These are phyloP conservation scores for Triglochin maritima DNA, from an alignment of 106 monocot species.

Conservation along the genomic window DNA sequence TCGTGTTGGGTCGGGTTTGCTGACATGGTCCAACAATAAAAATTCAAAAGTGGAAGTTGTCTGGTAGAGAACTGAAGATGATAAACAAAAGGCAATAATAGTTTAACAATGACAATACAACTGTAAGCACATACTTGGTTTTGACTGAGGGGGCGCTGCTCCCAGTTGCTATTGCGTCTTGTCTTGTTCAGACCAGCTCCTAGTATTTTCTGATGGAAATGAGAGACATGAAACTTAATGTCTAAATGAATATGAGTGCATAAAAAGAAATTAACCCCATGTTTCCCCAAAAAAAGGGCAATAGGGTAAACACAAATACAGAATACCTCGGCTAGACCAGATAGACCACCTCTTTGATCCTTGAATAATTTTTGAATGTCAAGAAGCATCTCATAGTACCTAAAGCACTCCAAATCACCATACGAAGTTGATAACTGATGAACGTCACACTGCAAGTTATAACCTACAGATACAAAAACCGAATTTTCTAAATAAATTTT, in stretches of 20 bases:
- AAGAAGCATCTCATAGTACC: conserved; percentile 81
- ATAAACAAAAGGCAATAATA: not conserved
- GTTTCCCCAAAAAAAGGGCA: not conserved
- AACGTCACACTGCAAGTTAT: conserved; percentile 94
- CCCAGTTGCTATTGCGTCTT: conserved; percentile 96
- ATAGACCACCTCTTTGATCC: conserved; percentile 63
- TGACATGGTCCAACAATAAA: no score
- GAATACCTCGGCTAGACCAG: conserved; percentile 75
- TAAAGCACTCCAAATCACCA: conserved; percentile 80
- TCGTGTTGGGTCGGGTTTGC: no score
- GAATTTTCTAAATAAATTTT: no score
- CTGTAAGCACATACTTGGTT: conserved; percentile 48
- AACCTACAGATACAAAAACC: conserved; percentile 34
- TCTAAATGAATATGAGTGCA: no score
- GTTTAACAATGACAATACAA: no score
- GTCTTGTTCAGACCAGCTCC: conserved; percentile 98
- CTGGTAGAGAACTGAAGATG: not conserved
- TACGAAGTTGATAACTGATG: conserved; percentile 77
- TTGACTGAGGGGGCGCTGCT: conserved; percentile 73
- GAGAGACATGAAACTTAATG: not conserved
- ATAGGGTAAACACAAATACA: not conserved
- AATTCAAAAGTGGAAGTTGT: not conserved
- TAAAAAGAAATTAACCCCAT: conserved; percentile 2
- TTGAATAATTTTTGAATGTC: conserved; percentile 92
- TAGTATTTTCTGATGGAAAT: conserved; percentile 50